Evolutionary conservation across 2,329 filamentous ascomycete species (phyloP).

Genomic region (Epichloe aotearoae): DNA sequence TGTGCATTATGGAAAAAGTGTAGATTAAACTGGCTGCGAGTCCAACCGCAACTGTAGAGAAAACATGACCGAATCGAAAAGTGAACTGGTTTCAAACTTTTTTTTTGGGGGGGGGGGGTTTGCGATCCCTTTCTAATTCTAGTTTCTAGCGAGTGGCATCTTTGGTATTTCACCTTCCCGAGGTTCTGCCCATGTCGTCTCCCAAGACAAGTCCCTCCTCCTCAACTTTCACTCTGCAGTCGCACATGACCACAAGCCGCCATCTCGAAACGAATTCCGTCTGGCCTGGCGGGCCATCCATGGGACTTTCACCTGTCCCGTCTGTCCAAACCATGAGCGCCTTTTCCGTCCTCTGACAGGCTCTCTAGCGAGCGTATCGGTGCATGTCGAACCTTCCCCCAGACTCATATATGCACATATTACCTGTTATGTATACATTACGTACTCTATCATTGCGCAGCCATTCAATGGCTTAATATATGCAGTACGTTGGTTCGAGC

Average conservation of each 20-base stretch:
- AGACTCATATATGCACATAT: constrained; percentile 20
- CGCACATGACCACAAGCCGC: constrained; percentile 1
- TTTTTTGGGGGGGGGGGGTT: constrained; percentile 6
- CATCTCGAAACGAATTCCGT: neutral
- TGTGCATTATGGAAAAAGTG: too few species aligned
- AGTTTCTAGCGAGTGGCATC: constrained; percentile 27
- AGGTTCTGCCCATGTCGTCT: constrained; percentile 7
- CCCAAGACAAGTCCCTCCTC: neutral
- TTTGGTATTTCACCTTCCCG: constrained; percentile 18
- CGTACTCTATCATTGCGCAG: constrained; percentile 22
- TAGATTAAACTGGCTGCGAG: too few species aligned
- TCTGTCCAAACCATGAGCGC: constrained; percentile 7
- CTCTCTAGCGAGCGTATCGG: constrained; percentile 20
- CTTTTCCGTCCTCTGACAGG: constrained; percentile 12
- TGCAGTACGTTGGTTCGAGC: constrained; percentile 14
- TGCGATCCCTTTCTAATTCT: constrained; percentile 16
- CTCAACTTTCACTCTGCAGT: neutral
- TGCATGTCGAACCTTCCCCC: constrained; percentile 13
- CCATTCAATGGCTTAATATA: constrained; percentile 15
- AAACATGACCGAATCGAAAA: neutral
- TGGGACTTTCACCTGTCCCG: neutral
- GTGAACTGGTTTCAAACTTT: constrained; percentile 4
- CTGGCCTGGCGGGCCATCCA: constrained; percentile 1
- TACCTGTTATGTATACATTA: constrained; percentile 28
- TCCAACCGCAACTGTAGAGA: too few species aligned